A percentile compares a stretch with the other conserved stretches of the same genome.
Evolutionary conservation across 2,329 filamentous ascomycete species (phyloP).

Genomic region (Cercospora berteroae): DNA sequence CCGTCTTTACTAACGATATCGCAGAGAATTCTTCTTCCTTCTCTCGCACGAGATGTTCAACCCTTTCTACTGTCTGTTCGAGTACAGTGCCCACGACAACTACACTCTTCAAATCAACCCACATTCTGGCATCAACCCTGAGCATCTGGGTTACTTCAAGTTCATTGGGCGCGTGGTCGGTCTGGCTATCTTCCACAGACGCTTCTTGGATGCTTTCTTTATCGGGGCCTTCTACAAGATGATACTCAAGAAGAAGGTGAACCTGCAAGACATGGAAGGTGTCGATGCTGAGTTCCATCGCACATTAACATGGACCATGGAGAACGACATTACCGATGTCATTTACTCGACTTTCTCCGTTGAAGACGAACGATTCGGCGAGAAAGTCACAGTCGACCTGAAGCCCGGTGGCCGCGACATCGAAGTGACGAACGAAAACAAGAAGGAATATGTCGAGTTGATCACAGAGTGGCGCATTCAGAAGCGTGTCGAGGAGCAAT

Average conservation of each 20-base stretch:
- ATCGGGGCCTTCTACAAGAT: conserved; percentile 99
- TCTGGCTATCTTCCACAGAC: conserved; percentile 93
- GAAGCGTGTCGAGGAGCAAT: conserved; percentile 97
- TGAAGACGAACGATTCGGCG: conserved; percentile 95
- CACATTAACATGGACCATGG: conserved; percentile 94
- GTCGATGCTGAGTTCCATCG: conserved; percentile 97
- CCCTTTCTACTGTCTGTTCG: conserved; percentile 98
- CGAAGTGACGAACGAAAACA: conserved; percentile 97
- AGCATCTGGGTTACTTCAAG: conserved; percentile 99
- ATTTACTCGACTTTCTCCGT: conserved; percentile 95
- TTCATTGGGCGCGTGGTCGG: conserved; percentile 98
- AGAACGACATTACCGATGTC: conserved; percentile 95
- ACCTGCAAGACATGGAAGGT: conserved; percentile 95
- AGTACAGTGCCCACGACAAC: conserved; percentile 99
- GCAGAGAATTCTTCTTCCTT: conserved; percentile 96
- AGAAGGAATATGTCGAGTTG: conserved; percentile 97
- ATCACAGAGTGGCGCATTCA: conserved; percentile 99
- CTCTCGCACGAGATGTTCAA: conserved; percentile 99
- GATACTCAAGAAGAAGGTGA: conserved; percentile 90
- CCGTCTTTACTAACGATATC: conserved; percentile 30
- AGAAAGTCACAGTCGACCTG: conserved; percentile 88
- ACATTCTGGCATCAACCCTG: conserved; percentile 97
- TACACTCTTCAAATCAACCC: conserved; percentile 99
- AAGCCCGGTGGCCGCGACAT: conserved; percentile 89
- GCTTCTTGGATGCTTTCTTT: conserved; percentile 98